A percentile compares a stretch with the other conserved stretches of the same genome.
Evolutionary conservation across 805 yeast genomes (phyloP).

Genomic region (Wickerhamiella sergipiensis): DNA sequence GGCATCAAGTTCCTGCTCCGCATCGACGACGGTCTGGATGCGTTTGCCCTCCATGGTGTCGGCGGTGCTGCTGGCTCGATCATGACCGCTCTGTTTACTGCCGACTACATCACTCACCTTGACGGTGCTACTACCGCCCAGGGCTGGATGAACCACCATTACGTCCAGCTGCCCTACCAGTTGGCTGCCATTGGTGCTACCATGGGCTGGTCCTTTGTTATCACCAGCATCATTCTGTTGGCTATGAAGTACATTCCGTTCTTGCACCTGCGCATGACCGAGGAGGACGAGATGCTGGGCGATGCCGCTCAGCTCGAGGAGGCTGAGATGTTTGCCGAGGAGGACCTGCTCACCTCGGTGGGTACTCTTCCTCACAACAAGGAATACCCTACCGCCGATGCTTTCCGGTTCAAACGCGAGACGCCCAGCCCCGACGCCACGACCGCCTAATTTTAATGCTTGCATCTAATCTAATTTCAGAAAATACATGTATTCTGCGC

Average conservation of each 20-base stretch:
- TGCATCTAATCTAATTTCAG: neutral
- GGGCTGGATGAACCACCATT: conserved; percentile 92
- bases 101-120: conserved; percentile 76
- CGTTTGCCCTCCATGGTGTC: conserved; percentile 83
- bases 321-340: conserved; percentile 39
- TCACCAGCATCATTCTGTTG: conserved; percentile 59
- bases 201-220: conserved; percentile 64
- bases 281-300: conserved; percentile 83
- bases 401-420: neutral
- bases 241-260: conserved; percentile 70
- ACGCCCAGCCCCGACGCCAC: neutral
- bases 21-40: conserved; percentile 94
- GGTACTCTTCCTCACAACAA: neutral
- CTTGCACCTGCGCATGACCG: conserved; percentile 69
- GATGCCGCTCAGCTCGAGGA: conserved; percentile 88
- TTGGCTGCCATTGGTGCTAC: conserved; percentile 70
- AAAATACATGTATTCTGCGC: neutral
- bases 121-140: conserved; percentile 63
- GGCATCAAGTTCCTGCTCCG: conserved; percentile 58
- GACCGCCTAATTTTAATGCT: neutral
- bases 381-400: neutral
- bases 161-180: conserved; percentile 82
- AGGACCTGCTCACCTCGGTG: conserved; percentile 4
- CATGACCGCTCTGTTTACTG: conserved; percentile 85
- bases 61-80: conserved; percentile 81